Evolutionary conservation across 495 filamentous ascomycete genomes (phyloP).

Genomic region (Jackrogersella multiformis): DNA sequence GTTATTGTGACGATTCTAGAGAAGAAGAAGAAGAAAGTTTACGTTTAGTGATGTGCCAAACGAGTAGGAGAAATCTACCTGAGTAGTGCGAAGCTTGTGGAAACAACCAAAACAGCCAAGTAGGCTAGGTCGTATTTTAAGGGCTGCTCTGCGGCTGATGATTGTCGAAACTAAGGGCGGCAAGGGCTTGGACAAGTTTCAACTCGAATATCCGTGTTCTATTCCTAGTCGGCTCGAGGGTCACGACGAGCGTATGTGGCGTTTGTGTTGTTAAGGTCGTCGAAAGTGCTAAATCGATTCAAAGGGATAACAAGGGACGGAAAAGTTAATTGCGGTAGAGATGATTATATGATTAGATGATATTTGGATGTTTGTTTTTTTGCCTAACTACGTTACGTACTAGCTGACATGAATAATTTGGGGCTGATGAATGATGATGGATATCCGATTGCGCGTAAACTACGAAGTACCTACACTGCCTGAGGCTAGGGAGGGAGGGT

Average conservation of each 20-base stretch:
- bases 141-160: conserved; percentile 37
- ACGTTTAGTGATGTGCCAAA: conserved; percentile 8
- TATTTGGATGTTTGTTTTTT: conserved; percentile 19
- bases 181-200: conserved; percentile 21
- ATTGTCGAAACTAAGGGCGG: conserved; percentile 16
- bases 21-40: conserved; percentile 13
- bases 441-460: conserved; percentile 31
- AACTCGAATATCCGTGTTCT: conserved; percentile 13
- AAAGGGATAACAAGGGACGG: conserved; percentile 2
- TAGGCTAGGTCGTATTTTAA: conserved; percentile 38
- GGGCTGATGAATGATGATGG: conserved; percentile 37
- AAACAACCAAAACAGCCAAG: conserved; percentile 42
- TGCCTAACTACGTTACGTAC: conserved; percentile 23
- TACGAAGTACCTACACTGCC: too few species aligned
- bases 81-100: conserved; percentile 26
- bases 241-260: neutral
- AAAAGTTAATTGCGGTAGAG: conserved; percentile 2
- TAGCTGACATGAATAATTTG: conserved; percentile 27
- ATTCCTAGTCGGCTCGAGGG: conserved; percentile 3
- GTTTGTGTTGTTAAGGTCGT: neutral
- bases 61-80: conserved; percentile 25
- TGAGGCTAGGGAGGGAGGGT: conserved; percentile 9
- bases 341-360: conserved; percentile 2
- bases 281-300: conserved; percentile 5
- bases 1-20: conserved; percentile 11